Conservation (phyloP, 805 yeast genomes). For the Hanseniaspora thailandica region DNA sequence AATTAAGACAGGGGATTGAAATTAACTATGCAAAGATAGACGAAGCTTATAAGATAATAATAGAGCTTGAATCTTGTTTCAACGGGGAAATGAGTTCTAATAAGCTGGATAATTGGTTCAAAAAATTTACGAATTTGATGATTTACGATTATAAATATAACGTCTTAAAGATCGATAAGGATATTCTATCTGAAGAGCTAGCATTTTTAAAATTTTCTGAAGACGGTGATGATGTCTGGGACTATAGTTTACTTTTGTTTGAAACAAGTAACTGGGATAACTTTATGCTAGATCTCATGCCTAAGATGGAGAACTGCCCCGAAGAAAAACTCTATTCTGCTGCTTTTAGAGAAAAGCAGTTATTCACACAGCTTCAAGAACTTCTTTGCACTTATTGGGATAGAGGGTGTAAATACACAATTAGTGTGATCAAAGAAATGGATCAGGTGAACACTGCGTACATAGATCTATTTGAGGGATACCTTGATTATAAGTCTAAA, state of each 20-base stretch:
- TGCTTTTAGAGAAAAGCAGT: too few species aligned
- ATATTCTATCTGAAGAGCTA: not conserved
- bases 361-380: not conserved
- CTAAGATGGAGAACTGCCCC: too few species aligned
- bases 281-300: too few species aligned
- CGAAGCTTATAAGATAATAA: not conserved
- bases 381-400: not conserved
- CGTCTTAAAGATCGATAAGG: not conserved
- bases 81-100: not conserved
- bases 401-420: not conserved
- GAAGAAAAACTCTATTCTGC: too few species aligned
- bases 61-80: not conserved
- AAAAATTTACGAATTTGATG: conserved; percentile 7
- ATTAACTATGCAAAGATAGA: not conserved
- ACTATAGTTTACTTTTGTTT: not conserved
- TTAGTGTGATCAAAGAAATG: not conserved
- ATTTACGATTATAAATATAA: conserved; percentile 7
- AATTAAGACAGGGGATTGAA: not conserved
- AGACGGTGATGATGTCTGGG: not conserved
- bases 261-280: not conserved
- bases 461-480: too few species aligned
- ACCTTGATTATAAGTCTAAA: too few species aligned
- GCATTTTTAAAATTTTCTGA: not conserved
- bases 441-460: too few species aligned
- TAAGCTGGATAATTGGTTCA: not conserved